A percentile compares a stretch with the other conserved stretches of the same genome.
Conservation (phyloP, 1,284 basidiomycete species). For the Microbotryomycetes sp. region DNA sequence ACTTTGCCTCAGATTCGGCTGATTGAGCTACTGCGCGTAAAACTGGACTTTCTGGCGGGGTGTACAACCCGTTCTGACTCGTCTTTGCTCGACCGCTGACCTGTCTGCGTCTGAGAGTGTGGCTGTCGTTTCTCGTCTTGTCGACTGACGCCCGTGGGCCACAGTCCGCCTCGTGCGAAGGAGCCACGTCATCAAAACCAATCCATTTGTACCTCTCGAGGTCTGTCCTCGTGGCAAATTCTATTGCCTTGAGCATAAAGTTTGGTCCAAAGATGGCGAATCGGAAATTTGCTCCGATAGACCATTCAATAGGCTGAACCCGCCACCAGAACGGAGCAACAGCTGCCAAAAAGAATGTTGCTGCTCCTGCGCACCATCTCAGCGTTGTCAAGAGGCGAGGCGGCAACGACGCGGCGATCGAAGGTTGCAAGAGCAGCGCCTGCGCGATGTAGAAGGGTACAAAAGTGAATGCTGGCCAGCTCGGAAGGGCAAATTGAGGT, state of each 20-base stretch:
- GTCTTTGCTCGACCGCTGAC: background rate
- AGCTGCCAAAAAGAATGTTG: slow-evolving; percentile 3
- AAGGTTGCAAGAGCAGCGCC: slow-evolving; percentile 21
- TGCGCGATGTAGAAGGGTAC: slow-evolving; percentile 6
- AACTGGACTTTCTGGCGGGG: background rate
- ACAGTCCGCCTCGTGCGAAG: background rate
- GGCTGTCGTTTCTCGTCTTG: background rate
- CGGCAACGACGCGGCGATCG: slow-evolving; percentile 4
- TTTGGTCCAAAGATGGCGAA: slow-evolving; percentile 16
- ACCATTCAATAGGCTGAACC: slow-evolving; percentile 6
- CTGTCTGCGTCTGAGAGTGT: slow-evolving; percentile 14
- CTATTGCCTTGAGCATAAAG: slow-evolving; percentile 9
- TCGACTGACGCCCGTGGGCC: background rate
- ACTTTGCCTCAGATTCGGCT: background rate
- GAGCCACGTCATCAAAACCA: background rate
- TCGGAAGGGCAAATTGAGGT: slow-evolving; percentile 3
- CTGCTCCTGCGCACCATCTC: background rate
- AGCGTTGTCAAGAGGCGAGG: slow-evolving; percentile 2
- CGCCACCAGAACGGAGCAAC: background rate
- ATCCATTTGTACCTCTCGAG: background rate
- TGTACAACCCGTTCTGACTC: background rate
- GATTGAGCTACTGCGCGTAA: background rate
- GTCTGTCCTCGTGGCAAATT: slow-evolving; percentile 1
- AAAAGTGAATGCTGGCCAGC: slow-evolving; percentile 3
- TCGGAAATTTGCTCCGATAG: slow-evolving; percentile 13